A percentile compares a stretch with the other conserved stretches of the same genome.
phyloP scores from a whole-genome alignment of 345 rosid genomes.

The Camelina hispida region DNA sequence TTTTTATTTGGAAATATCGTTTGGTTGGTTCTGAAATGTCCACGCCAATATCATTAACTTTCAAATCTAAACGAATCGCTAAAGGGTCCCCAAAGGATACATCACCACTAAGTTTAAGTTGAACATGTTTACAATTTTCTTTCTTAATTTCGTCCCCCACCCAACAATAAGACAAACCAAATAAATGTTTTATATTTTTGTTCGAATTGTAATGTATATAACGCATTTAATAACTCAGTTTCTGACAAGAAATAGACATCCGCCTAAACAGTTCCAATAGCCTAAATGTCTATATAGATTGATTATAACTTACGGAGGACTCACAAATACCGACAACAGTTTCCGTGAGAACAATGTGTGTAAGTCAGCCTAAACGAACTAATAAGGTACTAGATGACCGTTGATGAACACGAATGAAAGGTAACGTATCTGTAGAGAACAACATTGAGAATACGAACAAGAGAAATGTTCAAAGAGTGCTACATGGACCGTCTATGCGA shows the following conservation, averaged over 20 bases:
- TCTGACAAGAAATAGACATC: conserved; percentile 25
- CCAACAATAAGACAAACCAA: conserved; percentile 32
- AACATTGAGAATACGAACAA: not conserved
- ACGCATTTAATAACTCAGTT: conserved; percentile 16
- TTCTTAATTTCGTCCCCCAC: not conserved
- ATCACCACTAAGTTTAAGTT: conserved; percentile 28
- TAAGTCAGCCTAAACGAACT: conserved; percentile 17
- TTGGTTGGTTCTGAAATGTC: conserved; percentile 30
- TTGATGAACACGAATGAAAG: not conserved
- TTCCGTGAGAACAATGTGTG: conserved; percentile 17
- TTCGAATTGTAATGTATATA: conserved; percentile 7
- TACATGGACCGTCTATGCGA: not conserved
- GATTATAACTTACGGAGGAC: not conserved
- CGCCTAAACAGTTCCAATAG: conserved; percentile 5
- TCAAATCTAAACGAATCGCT: conserved; percentile 20
- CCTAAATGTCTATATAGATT: not conserved
- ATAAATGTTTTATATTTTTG: not conserved
- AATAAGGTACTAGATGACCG: not conserved
- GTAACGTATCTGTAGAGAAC: not conserved
- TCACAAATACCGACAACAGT: not conserved
- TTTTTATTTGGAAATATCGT: not conserved
- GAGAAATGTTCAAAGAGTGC: not conserved
- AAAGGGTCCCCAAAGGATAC: conserved; percentile 37
- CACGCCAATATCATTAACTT: conserved; percentile 33
- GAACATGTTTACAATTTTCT: conserved; percentile 22